phyloP scores from a whole-genome alignment of 2,329 filamentous ascomycete species.

The Boeremia exigua region DNA sequence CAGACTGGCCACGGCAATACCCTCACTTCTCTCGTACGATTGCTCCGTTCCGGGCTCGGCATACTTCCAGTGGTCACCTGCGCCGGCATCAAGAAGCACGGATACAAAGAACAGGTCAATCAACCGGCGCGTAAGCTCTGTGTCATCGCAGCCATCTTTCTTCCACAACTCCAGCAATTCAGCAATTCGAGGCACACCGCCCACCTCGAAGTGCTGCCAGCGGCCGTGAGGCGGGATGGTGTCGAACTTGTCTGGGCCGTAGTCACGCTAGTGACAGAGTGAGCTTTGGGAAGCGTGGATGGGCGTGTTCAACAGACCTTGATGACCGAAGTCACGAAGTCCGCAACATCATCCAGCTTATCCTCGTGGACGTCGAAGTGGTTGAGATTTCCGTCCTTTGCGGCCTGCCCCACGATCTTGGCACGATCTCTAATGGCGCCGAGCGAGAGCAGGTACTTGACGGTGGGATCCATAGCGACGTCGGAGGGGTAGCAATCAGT shows the following conservation, averaged over 20 bases:
- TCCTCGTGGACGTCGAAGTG: conserved; percentile 86
- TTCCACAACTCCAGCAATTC: conserved; percentile 71
- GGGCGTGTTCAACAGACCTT: conserved; percentile 65
- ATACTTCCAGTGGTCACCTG: conserved; percentile 87
- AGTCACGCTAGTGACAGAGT: conserved; percentile 63
- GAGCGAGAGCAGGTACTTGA: conserved; percentile 37
- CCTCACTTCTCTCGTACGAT: conserved; percentile 82
- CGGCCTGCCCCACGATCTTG: conserved; percentile 33
- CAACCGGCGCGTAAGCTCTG: conserved; percentile 74
- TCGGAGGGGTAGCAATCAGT: conserved; percentile 12
- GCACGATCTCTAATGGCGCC: conserved; percentile 37
- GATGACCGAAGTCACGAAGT: conserved; percentile 85
- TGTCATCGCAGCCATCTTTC: conserved; percentile 61
- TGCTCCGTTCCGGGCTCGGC: conserved; percentile 84
- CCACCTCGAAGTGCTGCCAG: conserved; percentile 83
- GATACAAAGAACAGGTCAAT: conserved; percentile 81
- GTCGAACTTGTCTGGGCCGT: conserved; percentile 62
- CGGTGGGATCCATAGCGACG: conserved; percentile 28
- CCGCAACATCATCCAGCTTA: conserved; percentile 79
- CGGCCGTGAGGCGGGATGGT: conserved; percentile 70
- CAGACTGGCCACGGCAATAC: conserved; percentile 74
- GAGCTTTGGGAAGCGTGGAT: neutral
- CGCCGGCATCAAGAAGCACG: conserved; percentile 82
- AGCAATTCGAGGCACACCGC: conserved; percentile 72
- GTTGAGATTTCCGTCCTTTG: conserved; percentile 58